phyloP scores from a whole-genome alignment of 441 rosid genomes.

The Breynia disticha region DNA sequence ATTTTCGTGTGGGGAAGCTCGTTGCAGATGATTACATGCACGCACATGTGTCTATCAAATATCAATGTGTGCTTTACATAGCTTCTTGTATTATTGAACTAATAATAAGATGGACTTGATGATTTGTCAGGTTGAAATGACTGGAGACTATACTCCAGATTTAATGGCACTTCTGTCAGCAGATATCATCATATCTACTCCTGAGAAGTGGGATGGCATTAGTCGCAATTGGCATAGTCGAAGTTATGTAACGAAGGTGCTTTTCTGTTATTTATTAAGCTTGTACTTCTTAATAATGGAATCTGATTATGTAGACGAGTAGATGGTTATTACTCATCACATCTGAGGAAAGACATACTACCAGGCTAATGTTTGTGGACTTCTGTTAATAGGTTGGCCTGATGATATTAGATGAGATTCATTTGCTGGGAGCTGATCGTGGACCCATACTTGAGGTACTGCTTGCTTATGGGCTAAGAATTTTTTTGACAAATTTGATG shows the following conservation, averaged over 20 bases:
- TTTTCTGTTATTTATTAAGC: conserved; percentile 13
- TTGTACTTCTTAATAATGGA: conserved; percentile 1
- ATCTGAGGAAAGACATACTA: neutral
- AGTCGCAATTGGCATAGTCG: conserved; percentile 99
- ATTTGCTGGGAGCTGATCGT: conserved; percentile 97
- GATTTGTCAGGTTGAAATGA: conserved; percentile 85
- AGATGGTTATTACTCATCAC: conserved; percentile 4
- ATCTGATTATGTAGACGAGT: neutral
- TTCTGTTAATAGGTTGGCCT: conserved; percentile 77
- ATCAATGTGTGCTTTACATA: neutral
- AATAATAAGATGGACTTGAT: neutral
- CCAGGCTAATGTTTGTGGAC: conserved; percentile 7
- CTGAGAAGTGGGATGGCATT: conserved; percentile 99
- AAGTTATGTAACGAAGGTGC: conserved; percentile 93
- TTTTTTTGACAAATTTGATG: neutral
- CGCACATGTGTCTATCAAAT: neutral
- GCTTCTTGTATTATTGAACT: neutral
- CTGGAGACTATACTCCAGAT: conserved; percentile 99
- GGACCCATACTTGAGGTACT: conserved; percentile 99
- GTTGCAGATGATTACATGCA: neutral
- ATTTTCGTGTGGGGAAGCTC: neutral
- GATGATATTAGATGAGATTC: conserved; percentile 97
- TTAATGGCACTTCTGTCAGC: conserved; percentile 95
- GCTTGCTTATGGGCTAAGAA: neutral
- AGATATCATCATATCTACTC: conserved; percentile 95